phyloP scores from a whole-genome alignment of 1,284 basidiomycete genomes.

The Ceratobasidium sp. region DNA sequence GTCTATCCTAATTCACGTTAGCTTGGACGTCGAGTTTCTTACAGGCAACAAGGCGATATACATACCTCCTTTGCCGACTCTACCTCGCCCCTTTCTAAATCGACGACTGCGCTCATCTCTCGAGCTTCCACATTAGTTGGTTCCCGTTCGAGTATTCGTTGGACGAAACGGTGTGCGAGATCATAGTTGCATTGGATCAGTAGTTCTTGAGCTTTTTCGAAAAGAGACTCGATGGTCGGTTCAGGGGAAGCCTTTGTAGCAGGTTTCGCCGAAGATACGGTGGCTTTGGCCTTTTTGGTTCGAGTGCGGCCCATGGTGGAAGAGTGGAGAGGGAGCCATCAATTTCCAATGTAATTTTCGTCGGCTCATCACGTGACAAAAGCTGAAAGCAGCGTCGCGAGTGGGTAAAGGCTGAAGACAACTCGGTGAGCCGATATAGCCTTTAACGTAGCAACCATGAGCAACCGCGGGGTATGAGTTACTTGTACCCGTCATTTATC shows the following conservation, averaged over 20 bases:
- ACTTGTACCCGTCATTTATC: too few species aligned
- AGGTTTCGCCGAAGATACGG: slow-evolving; percentile 49
- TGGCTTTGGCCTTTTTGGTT: slow-evolving; percentile 53
- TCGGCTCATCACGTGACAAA: background rate
- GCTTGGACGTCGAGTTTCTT: slow-evolving; percentile 9
- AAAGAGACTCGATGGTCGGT: slow-evolving; percentile 64
- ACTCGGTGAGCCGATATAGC: background rate
- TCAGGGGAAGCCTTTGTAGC: slow-evolving; percentile 39
- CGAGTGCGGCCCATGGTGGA: slow-evolving; percentile 44
- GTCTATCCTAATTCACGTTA: slow-evolving; percentile 59
- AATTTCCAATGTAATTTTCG: slow-evolving; percentile 43
- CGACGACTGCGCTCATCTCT: slow-evolving; percentile 81
- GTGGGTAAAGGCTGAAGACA: background rate
- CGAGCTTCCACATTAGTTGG: slow-evolving; percentile 74
- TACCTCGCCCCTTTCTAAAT: slow-evolving; percentile 81
- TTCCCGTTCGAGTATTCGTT: slow-evolving; percentile 74
- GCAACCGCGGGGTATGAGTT: too few species aligned
- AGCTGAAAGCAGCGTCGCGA: background rate
- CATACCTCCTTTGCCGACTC: slow-evolving; percentile 77
- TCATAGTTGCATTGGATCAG: slow-evolving; percentile 87
- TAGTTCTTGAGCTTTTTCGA: slow-evolving; percentile 79
- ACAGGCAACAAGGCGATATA: slow-evolving; percentile 38
- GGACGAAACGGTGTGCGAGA: slow-evolving; percentile 77
- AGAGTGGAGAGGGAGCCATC: background rate
- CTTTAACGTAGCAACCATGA: too few species aligned